phyloP scores from a whole-genome alignment of 257 asterid genomes.

The Solanum medicagineum region DNA sequence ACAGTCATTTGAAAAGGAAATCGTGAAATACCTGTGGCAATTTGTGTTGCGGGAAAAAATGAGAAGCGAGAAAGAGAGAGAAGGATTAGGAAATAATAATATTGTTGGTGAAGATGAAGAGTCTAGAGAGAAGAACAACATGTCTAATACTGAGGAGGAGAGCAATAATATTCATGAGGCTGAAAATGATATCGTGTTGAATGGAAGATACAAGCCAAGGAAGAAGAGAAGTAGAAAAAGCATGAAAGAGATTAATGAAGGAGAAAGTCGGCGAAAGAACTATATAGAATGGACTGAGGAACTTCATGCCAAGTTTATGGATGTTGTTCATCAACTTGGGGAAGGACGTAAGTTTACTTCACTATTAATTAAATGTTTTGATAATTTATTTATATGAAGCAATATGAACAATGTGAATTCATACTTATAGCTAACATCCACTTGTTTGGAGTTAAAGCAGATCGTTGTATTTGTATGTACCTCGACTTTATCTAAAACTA shows the following conservation, averaged over 20 bases:
- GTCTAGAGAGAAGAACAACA: too few relatives aligned
- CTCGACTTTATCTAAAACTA: neutral
- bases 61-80: neutral
- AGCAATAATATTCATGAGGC: too few relatives aligned
- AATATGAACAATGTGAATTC: neutral
- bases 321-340: conserved; percentile 11
- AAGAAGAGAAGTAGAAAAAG: neutral
- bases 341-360: conserved; percentile 17
- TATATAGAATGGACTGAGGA: conserved; percentile 14
- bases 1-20: neutral
- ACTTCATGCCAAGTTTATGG: conserved; percentile 8
- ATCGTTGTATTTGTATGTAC: neutral
- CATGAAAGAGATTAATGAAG: neutral
- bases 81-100: neutral
- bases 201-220: neutral
- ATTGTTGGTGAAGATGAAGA: neutral
- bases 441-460: neutral
- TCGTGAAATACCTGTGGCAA: neutral
- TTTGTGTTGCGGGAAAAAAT: neutral
- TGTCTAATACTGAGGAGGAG: neutral
- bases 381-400: neutral
- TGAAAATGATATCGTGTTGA: too few relatives aligned
- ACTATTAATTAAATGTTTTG: neutral
- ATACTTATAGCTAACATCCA: neutral
- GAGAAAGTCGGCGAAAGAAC: neutral